phyloP scores from a whole-genome alignment of 345 rosid species.

The Anacardium occidentale region DNA sequence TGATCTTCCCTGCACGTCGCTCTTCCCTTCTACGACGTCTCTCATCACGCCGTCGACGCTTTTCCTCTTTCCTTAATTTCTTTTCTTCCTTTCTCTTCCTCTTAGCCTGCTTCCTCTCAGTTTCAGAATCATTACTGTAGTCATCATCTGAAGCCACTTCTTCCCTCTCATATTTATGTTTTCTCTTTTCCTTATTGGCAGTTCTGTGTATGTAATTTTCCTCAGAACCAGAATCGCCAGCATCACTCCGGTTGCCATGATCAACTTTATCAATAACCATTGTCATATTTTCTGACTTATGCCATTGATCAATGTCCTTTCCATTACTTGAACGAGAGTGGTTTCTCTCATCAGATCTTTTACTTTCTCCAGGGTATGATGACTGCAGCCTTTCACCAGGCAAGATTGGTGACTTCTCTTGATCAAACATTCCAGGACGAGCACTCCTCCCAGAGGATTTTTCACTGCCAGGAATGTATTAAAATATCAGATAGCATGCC shows the following conservation, averaged over 20 bases:
- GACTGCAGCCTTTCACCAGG: constrained; percentile 23
- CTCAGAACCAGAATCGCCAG: constrained; percentile 50
- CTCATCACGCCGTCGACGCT: constrained; percentile 72
- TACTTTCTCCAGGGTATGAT: constrained; percentile 23
- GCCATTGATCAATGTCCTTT: constrained; percentile 33
- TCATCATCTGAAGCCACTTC: constrained; percentile 59
- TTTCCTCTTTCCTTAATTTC: constrained; percentile 81
- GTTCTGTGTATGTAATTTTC: constrained; percentile 41
- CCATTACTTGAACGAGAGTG: constrained; percentile 24
- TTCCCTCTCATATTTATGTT: constrained; percentile 52
- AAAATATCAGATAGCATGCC: constrained; percentile 14
- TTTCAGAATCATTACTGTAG: constrained; percentile 60
- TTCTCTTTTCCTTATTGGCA: constrained; percentile 55
- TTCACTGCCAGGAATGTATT: constrained; percentile 45
- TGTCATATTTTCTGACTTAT: constrained; percentile 28
- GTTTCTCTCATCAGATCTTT: constrained; percentile 41
- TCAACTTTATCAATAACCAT: constrained; percentile 40
- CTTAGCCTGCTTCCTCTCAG: constrained; percentile 80
- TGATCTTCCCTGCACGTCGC: constrained; percentile 65
- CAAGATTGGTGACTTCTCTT: constrained; percentile 38
- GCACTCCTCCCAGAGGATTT: constrained; percentile 40
- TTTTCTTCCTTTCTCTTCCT: constrained; percentile 88
- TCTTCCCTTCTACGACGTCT: constrained; percentile 72
- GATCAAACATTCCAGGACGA: constrained; percentile 35
- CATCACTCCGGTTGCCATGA: constrained; percentile 38